Base-by-base conservation (phyloP, 2,329 filamentous ascomycete genomes). In the Colletotrichum kahawae region DNA sequence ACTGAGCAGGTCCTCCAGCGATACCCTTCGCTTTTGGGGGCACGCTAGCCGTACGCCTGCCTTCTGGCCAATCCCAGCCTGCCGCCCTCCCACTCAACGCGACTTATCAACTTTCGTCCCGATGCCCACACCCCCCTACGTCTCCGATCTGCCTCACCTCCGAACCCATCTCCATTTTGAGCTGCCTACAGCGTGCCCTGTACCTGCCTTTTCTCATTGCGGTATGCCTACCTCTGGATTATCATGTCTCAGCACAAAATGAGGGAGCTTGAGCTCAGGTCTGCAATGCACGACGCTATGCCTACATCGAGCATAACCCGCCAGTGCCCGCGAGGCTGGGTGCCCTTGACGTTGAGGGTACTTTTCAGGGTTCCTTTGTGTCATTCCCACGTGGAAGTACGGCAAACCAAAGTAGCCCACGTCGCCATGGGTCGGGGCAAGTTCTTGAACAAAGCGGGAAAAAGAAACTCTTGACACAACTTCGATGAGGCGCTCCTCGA, bases 81-180 rank as follows among this genome's bases (percentile, higher is more conserved):
- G 38, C 66, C 54, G 18, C 14, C 59, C n/a, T 70, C 43, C 57
- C 16, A 62, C 66, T 67, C n/a, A 33, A 59, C 65, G 14, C 14
- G 38, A 71, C 70, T 59, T 75, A 64, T 73, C 38, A 59, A 73
- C 48, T 56, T 48, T 57, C 24, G 21, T 18, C 27, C 48, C 27
- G 70, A 68, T 75, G 70, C 62, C 70, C 73, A 48, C 63, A 75
- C 69, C 69, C 34, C 69, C 70, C 48, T 67, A 62, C 48, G 56
- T 68, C 63, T 56, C 24, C 51, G 18, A 43, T 38, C 67, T 27
- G 48, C 48, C 67, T 71, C 68, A 59, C 65, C 21, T 56, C 60
- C 54, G 62, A 66, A 24, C 16, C 57, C 16, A 31, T 51, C 33
- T 54, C 67, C 54, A 36, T 14, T 27, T 71, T 43, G 31, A 62